Conservation (phyloP, 1,139 yeast genomes). For the Sugiyamaella castrensis region DNA sequence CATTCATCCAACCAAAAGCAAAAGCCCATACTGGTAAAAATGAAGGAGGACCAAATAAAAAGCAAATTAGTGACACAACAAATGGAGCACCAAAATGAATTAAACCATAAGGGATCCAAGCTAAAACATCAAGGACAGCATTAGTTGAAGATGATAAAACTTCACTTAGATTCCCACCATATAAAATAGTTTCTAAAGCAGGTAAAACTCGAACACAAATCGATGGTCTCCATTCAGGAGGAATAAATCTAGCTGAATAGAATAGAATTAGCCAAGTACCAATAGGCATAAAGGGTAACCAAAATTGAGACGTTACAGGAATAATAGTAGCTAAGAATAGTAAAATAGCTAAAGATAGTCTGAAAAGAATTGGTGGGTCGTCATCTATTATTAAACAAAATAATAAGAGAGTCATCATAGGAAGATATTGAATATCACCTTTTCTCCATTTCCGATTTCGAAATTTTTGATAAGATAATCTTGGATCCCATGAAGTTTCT, state of each 20-base stretch:
- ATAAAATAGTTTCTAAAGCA: slow-evolving; percentile 87
- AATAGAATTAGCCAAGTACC: slow-evolving; percentile 85
- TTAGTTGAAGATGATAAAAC: slow-evolving; percentile 75
- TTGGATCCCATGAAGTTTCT: slow-evolving; percentile 57
- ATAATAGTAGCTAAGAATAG: slow-evolving; percentile 48
- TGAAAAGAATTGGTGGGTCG: slow-evolving; percentile 50
- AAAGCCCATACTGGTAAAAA: slow-evolving; percentile 82
- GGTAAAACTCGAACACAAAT: slow-evolving; percentile 90
- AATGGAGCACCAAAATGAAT: slow-evolving; percentile 90
- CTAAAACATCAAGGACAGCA: slow-evolving; percentile 69
- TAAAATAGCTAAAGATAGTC: slow-evolving; percentile 27
- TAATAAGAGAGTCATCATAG: slow-evolving; percentile 42
- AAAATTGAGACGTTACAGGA: slow-evolving; percentile 83
- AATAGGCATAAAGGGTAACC: slow-evolving; percentile 80
- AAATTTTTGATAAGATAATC: slow-evolving; percentile 48
- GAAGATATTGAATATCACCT: slow-evolving; percentile 41
- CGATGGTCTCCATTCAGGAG: slow-evolving; percentile 77
- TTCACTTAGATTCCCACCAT: slow-evolving; percentile 89
- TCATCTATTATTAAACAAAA: slow-evolving; percentile 52
- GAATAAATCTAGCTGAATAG: slow-evolving; percentile 75
- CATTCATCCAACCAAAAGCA: slow-evolving; percentile 97
- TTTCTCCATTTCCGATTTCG: slow-evolving; percentile 45
- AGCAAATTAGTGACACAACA: slow-evolving; percentile 73
- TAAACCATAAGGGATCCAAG: slow-evolving; percentile 96
- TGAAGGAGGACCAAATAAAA: slow-evolving; percentile 91